Percentiles rank a stretch among this genome's conserved stretches.
phyloP scores from a whole-genome alignment of 805 yeast genomes.

The Wickerhamomyces sydowiorum region DNA sequence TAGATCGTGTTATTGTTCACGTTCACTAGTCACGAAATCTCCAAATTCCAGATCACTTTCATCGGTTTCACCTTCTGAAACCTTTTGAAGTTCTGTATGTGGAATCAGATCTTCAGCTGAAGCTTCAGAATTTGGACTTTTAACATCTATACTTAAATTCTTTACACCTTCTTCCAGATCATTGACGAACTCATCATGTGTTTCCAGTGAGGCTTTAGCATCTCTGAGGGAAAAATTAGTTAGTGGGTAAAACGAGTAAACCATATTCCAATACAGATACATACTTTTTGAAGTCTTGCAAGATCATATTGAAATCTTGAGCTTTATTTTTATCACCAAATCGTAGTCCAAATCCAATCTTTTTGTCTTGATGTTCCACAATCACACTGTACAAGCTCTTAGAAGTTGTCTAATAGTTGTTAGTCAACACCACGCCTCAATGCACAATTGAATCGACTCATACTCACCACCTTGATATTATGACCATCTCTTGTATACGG shows the following conservation, averaged over 20 bases:
- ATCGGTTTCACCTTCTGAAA: slow-evolving; percentile 4
- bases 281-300: slow-evolving; percentile 26
- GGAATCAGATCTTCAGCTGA: background rate
- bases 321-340: slow-evolving; percentile 28
- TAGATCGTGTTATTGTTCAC: too few relatives aligned
- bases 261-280: slow-evolving; percentile 1
- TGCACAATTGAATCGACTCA: too few relatives aligned
- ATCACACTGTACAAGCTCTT: slow-evolving; percentile 29
- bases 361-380: slow-evolving; percentile 24
- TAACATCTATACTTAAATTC: background rate
- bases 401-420: slow-evolving; percentile 13
- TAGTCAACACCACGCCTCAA: too few relatives aligned
- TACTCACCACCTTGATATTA: slow-evolving; percentile 26
- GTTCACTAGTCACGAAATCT: slow-evolving; percentile 16
- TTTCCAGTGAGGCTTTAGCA: slow-evolving; percentile 1
- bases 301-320: slow-evolving; percentile 30
- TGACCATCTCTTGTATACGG: slow-evolving; percentile 25
- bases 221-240: background rate
- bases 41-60: slow-evolving; percentile 21
- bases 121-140: background rate
- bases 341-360: slow-evolving; percentile 36
- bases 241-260: background rate
- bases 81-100: background rate
- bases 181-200: slow-evolving; percentile 1
- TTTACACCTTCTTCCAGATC: background rate